These are phyloP conservation scores for Colletotrichum falcatum DNA, from an alignment of 2,329 filamentous ascomycete species.

Conservation along the genomic window DNA sequence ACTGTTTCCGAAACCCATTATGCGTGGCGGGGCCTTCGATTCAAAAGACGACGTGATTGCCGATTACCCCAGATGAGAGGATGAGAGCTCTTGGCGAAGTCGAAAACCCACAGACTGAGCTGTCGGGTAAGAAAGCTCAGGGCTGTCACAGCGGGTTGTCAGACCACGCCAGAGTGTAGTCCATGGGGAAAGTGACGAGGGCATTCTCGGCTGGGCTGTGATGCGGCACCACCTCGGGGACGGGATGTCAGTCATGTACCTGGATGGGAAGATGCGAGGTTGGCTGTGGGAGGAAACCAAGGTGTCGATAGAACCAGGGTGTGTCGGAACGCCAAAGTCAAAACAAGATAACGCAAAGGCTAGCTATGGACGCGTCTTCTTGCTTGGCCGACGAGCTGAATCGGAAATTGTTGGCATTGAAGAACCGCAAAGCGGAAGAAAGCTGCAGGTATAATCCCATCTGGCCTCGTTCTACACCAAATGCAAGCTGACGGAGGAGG, in stretches of 20 bases:
- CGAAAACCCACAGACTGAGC: no score
- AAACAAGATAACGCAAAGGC: not conserved
- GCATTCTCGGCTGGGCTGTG: conserved; percentile 3
- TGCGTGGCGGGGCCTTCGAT: not conserved
- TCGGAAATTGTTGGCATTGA: not conserved
- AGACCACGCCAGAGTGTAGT: not conserved
- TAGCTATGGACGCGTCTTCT: conserved; percentile 3
- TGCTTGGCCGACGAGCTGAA: conserved; percentile 3
- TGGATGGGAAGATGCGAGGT: not conserved
- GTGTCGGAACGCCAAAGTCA: not conserved
- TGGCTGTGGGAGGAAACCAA: not conserved
- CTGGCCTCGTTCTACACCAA: not conserved
- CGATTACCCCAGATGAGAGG: no score
- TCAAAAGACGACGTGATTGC: not conserved
- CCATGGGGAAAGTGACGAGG: not conserved
- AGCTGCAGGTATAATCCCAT: conserved; percentile 18
- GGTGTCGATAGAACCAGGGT: not conserved
- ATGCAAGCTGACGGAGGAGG: not conserved
- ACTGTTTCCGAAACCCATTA: not conserved
- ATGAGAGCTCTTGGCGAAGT: no score
- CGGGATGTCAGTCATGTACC: not conserved
- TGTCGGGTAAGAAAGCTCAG: not conserved
- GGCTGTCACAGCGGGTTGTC: not conserved
- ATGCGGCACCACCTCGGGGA: conserved; percentile 4
- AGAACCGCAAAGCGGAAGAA: conserved; percentile 8